phyloP scores from a whole-genome alignment of 805 yeast species.

The Lipomyces yamadae region DNA sequence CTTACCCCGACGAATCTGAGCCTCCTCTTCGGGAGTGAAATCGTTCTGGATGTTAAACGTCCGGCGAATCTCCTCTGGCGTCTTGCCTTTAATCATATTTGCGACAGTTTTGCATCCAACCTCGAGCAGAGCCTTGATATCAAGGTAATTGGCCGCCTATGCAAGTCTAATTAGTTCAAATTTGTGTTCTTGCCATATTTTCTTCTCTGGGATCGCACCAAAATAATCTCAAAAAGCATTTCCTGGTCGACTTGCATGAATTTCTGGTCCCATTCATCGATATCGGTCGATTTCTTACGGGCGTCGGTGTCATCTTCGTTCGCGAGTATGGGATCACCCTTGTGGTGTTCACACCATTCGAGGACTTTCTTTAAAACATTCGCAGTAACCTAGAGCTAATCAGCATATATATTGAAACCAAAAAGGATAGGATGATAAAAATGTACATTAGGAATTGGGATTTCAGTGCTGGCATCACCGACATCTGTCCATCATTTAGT shows the following conservation, averaged over 20 bases:
- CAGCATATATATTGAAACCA: background rate
- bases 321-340: slow-evolving; percentile 63
- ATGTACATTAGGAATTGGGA: slow-evolving; percentile 89
- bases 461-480: slow-evolving; percentile 66
- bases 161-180: background rate
- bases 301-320: slow-evolving; percentile 81
- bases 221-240: slow-evolving; percentile 54
- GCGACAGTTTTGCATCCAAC: slow-evolving; percentile 57
- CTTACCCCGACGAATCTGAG: slow-evolving; percentile 47
- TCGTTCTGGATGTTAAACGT: slow-evolving; percentile 53
- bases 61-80: slow-evolving; percentile 54
- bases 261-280: slow-evolving; percentile 94
- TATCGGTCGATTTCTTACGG: slow-evolving; percentile 74
- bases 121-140: slow-evolving; percentile 52
- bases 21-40: slow-evolving; percentile 56
- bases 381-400: slow-evolving; percentile 49
- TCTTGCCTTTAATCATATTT: slow-evolving; percentile 54
- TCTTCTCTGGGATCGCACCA: slow-evolving; percentile 33
- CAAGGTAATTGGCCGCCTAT: slow-evolving; percentile 53
- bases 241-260: slow-evolving; percentile 88
- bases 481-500: slow-evolving; percentile 40
- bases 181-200: background rate
- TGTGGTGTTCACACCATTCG: slow-evolving; percentile 96
- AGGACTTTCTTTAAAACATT: slow-evolving; percentile 86
- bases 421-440: background rate